Evolutionary conservation across 257 asterid species (phyloP).

Genomic region (Solanum boliviense): DNA sequence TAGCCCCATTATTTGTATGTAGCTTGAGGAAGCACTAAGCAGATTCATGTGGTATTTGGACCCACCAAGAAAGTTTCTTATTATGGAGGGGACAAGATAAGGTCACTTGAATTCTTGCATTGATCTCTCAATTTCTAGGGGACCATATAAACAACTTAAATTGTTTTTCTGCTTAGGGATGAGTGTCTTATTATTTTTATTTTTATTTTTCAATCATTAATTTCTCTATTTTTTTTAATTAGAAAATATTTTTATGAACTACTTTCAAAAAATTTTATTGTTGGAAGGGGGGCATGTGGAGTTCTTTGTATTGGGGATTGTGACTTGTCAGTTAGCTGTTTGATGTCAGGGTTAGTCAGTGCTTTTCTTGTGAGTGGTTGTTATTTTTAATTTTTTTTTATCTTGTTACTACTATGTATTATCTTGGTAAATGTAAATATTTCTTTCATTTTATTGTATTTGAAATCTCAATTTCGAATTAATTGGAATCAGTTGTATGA

Average conservation of each 20-base stretch:
- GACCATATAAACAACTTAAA: background rate
- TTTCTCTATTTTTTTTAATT: background rate
- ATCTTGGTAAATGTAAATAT: background rate
- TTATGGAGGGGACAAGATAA: constrained; percentile 23
- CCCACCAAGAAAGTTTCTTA: constrained; percentile 9
- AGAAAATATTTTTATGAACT: background rate
- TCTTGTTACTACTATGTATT: background rate
- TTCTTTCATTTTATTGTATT: background rate
- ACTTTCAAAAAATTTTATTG: background rate
- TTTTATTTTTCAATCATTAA: constrained; percentile 5
- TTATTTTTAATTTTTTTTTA: background rate
- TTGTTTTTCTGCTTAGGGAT: constrained; percentile 2
- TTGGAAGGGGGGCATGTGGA: background rate
- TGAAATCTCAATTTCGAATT: background rate
- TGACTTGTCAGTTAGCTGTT: constrained; percentile 6
- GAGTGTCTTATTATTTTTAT: background rate
- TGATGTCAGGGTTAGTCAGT: background rate
- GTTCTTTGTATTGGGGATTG: background rate
- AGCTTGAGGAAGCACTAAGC: background rate
- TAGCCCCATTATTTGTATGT: background rate
- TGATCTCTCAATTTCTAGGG: constrained; percentile 8
- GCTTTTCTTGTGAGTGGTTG: background rate
- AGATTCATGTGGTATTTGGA: constrained; percentile 3
- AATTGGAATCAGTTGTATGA: background rate
- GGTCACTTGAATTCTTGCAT: constrained; percentile 20